Evolutionary conservation across 1,284 basidiomycete species (phyloP), one percentile per base, ranked within the genome.

Genomic region (Malassezia yamatoensis): DNA sequence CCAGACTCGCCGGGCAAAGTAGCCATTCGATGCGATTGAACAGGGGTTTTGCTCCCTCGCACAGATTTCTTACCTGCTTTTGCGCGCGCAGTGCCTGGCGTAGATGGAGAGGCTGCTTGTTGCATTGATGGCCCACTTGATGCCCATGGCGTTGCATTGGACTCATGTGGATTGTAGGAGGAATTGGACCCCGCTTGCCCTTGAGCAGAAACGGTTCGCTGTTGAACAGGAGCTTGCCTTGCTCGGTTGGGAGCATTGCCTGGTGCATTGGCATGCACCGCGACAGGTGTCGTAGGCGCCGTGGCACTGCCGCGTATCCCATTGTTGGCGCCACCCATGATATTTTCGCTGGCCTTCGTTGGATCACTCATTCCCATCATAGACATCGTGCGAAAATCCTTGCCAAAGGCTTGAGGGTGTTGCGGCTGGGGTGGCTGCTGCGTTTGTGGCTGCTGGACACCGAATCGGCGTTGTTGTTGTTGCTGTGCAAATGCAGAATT

Each of bases 231-330:
- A n/a, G 18, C 16, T 33, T n/a, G n/a, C 8, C 43, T 18, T 7
- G 7, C n/a, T n/a, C 34, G 33, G 43, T 38, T 47, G 11, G n/a
- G 5, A 16, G n/a, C 41, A 16, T 15, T 32, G 9, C 16, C 16
- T 21, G 41, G 20, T 20, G 29, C 33, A 13, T 34, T 35, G 33
- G 45, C 40, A 11, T 58, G 56, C 47, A 42, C 36, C 11, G 56
- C n/a, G 3, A 53, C 44, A 15, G 56, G 51, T 15, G 51, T 58
- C n/a, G 62, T 56, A 7, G 66, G 66, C n/a, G 66, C 62, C 2
- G 64, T 61, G 12, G 41, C 60, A 49, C 49, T 52, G 21, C 44
- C 38, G 11, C 49, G 45, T 34, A 12, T 12, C 2, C 39, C 44
- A 24, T 5, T 15, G 4, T 24, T 34, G 8, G 24, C 15, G 8